Conservation (phyloP, 768 basidiomycete species). For the Boletus vermiculosoides region DNA sequence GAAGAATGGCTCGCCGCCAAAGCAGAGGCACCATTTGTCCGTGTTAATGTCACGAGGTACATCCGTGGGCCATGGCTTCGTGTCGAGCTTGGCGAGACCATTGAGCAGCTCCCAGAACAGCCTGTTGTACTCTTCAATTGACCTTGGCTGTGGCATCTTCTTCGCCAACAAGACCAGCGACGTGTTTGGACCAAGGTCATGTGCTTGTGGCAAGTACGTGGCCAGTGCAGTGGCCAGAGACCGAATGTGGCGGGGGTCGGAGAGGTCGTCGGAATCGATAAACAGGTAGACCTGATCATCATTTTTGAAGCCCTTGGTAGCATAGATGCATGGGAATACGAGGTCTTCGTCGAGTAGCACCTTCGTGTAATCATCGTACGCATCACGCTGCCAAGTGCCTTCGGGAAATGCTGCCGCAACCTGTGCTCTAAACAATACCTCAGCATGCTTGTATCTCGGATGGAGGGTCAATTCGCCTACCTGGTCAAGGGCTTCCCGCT, state of each 20-base stretch:
- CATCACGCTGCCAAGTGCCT: conserved; percentile 19
- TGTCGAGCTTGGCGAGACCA: conserved; percentile 18
- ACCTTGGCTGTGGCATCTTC: conserved; percentile 5
- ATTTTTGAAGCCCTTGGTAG: conserved; percentile 24
- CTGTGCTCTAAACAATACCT: conserved; percentile 13
- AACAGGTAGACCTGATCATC: conserved; percentile 23
- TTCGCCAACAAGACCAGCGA: conserved; percentile 20
- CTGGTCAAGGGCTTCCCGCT: conserved; percentile 18
- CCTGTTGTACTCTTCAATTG: conserved; percentile 20
- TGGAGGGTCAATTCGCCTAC: neutral
- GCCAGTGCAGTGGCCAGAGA: conserved; percentile 17
- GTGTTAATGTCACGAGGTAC: conserved; percentile 23
- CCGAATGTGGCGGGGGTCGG: conserved; percentile 19
- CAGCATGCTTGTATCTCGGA: neutral
- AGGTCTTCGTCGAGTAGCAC: conserved; percentile 23
- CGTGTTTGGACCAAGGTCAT: conserved; percentile 19
- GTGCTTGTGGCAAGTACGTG: conserved; percentile 17
- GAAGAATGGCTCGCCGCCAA: conserved; percentile 22
- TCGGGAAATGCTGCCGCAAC: conserved; percentile 8
- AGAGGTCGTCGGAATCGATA: conserved; percentile 24
- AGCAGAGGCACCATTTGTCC: conserved; percentile 22
- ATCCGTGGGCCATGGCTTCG: conserved; percentile 15
- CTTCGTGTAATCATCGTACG: conserved; percentile 20
- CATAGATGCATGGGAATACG: conserved; percentile 23
- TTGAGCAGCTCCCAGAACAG: conserved; percentile 23